Evolutionary conservation across 331 rosid species (phyloP), one percentile per base, ranked within the genome.

Genomic region (Cydonia oblonga): DNA sequence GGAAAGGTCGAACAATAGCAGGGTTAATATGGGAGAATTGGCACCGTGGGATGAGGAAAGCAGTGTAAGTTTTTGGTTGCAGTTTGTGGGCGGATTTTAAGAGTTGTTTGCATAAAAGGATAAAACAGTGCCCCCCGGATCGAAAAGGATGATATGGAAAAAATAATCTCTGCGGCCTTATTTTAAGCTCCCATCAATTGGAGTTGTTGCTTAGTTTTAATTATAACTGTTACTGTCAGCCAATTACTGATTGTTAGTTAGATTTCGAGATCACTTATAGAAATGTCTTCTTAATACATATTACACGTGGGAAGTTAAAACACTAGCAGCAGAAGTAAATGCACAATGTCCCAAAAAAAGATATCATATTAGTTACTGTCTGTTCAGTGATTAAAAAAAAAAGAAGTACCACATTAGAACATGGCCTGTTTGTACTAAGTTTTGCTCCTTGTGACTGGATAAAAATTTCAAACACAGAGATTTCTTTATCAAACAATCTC

Each of bases 21-120:
- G 98, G 98, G 66, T 79, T 95, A 81, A 89, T 95, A 64, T 89
- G 91, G 98, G 98, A 95, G 87, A 91, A 95, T 79, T 95, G 97
- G 98, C 87, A 89, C 79, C 87, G 75, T 13, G 86, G 90, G 57
- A 87, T 95, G 91, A 89, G 81, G 79, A 91, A 85, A 87, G 90
- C 98, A 51, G 76, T 95, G 98, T 95, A 87, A 81, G 95, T 88
- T 81, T 78, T 54, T 40, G 66, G 84, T 71, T 80, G 53, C 42
- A 26, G 51, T 84, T 75, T 75, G 61, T 74, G 12, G 80, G 63
- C 75, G 19, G 62, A 24, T 70, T 61, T 59, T 14, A 59, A 25
- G 33, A 26, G 64, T 59, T 24, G 2, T 62, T 30, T 62, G 40
- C 22, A 2, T 62, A 7, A 62, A 62, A 29, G 13, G 66, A 62